A percentile compares a stretch with the other conserved stretches of the same genome.
phyloP scores from a whole-genome alignment of 306 rosid species.

The Vicia sativa region DNA sequence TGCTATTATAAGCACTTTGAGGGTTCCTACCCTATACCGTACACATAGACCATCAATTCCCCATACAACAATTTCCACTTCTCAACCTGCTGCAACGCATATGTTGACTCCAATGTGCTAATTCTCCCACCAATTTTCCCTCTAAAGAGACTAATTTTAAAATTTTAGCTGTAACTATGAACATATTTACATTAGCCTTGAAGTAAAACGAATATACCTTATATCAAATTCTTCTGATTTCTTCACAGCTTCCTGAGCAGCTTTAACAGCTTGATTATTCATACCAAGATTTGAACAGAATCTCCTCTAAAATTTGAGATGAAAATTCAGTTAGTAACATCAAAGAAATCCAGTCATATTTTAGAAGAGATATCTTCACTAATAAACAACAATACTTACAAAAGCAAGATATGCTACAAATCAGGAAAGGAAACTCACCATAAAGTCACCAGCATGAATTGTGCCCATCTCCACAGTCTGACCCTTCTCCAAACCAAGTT shows the following conservation, averaged over 20 bases:
- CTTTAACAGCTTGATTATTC: conserved; percentile 94
- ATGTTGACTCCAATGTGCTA: background rate
- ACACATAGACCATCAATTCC: background rate
- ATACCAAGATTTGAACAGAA: conserved; percentile 97
- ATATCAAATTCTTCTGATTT: conserved; percentile 95
- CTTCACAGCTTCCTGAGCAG: conserved; percentile 96
- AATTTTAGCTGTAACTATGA: background rate
- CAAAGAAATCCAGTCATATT: conserved; percentile 8
- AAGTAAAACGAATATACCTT: conserved; percentile 50
- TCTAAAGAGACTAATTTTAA: background rate
- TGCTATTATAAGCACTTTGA: background rate
- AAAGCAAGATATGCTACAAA: conserved; percentile 12
- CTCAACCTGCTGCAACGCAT: conserved; percentile 19
- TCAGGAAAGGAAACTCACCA: conserved; percentile 61
- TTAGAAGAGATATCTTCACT: conserved; percentile 1
- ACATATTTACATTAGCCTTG: background rate
- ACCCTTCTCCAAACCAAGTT: conserved; percentile 93
- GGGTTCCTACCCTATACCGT: background rate
- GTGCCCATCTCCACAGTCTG: conserved; percentile 99
- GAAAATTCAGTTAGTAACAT: conserved; percentile 30
- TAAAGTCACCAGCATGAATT: conserved; percentile 93
- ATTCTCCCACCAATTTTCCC: conserved; percentile 11
- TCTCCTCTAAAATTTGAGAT: conserved; percentile 66
- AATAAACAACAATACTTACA: conserved; percentile 1
- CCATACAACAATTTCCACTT: background rate